Evolutionary conservation across 2,329 filamentous ascomycete species (phyloP), one percentile per base, ranked within the genome.

Genomic region (Botrytis squamosa): DNA sequence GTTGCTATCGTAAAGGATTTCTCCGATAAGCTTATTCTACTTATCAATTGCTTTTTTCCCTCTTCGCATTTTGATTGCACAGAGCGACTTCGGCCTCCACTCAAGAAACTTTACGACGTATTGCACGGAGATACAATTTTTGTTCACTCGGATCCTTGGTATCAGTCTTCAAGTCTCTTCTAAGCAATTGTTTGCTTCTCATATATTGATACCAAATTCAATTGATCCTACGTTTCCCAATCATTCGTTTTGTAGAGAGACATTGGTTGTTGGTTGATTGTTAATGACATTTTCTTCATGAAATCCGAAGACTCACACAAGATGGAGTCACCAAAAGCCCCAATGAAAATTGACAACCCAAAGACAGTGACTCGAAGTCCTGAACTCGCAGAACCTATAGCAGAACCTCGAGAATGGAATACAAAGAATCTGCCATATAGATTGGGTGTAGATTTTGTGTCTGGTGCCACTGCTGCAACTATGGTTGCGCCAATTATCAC

Each of bases 401-500:
- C 52, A 60, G 78, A 77, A 63, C 40, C 72, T 49, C 74, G 71
- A 73, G 73, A 75, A 82, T 95, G 93, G 92, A 97, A 97, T 82
- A 95, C 93, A 38, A 88, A 89, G 76, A 91, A 93, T 77, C 83
- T 97, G 72, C 88, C 87, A 22, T 82, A 87, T 77, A 88, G 94
- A 70, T 80, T 97, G 20, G 88, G 86, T 62, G 88, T 90, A 25
- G 94, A 97, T 84, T 82, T 88, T 36, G 82, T 88, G 63, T 91
- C 91, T 79, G 94, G 93, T 1, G 87, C 88, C 2, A 87, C 88
- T 64, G 93, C 94, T 18, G 93, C 92, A 2, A 88, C 87, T 10
- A 84, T 96, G 75, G 92, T 97, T 66, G 93, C 94, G 72, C 94
- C 95, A 1, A 81, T 97, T 57, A 95, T 97, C 76, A 92, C 92